Evolutionary conservation across 768 basidiomycete species (phyloP).

Genomic region (Gloeophyllum trabeum): DNA sequence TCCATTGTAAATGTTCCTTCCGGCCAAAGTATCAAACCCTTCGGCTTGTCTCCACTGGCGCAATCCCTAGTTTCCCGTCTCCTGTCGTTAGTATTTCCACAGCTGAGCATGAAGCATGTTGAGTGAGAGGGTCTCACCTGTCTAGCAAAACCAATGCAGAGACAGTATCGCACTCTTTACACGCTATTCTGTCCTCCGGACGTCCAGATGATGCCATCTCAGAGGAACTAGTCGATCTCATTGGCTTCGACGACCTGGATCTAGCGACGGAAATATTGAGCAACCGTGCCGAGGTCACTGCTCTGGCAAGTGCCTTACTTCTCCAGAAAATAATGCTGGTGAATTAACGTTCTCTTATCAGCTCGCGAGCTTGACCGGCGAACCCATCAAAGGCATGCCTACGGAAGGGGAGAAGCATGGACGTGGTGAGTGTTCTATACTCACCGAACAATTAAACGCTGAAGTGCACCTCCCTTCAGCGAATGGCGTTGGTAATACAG

Average conservation of each 20-base stretch:
- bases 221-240: conserved; percentile 61
- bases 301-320: neutral
- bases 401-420: too few relatives aligned
- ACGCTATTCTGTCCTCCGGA: conserved; percentile 32
- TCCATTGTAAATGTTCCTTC: neutral
- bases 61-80: neutral
- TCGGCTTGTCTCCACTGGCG: neutral
- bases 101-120: too few relatives aligned
- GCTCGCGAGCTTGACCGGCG: too few relatives aligned
- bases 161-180: conserved; percentile 13
- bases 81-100: too few relatives aligned
- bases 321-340: too few relatives aligned
- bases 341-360: too few relatives aligned
- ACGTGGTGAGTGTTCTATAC: too few relatives aligned
- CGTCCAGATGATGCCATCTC: conserved; percentile 63
- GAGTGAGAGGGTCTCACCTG: too few relatives aligned
- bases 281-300: conserved; percentile 34
- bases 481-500: neutral
- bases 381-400: too few relatives aligned
- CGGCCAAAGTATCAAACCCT: neutral
- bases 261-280: conserved; percentile 60
- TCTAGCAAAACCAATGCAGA: neutral
- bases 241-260: conserved; percentile 82
- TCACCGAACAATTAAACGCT: too few relatives aligned
- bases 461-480: too few relatives aligned